These are phyloP conservation scores for Cytospora mali DNA, from an alignment of 2,329 filamentous ascomycete species.

Conservation along the genomic window DNA sequence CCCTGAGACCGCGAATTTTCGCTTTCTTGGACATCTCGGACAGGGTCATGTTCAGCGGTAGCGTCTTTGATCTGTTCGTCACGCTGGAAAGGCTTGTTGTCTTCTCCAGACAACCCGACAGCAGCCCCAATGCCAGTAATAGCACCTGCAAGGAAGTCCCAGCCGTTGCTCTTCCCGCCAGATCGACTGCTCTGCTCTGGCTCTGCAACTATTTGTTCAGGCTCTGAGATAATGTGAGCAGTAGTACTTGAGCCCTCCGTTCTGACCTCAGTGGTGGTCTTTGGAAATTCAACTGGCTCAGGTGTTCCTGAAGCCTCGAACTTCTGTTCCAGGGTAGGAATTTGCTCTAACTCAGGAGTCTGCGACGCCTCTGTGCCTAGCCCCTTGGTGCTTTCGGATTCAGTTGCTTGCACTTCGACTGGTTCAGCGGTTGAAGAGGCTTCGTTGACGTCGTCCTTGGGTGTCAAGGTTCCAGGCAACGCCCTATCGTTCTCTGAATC, in stretches of 20 bases:
- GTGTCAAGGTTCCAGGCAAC: not conserved
- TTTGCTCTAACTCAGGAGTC: not conserved
- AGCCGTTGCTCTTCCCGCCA: constrained; percentile 14
- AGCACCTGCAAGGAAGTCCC: constrained; percentile 17
- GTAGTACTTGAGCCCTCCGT: not conserved
- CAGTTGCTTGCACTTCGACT: not conserved
- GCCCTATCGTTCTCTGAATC: not conserved
- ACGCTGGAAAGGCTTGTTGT: not conserved
- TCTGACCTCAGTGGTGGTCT: not conserved
- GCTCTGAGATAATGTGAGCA: not conserved
- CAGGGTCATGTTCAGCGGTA: not conserved
- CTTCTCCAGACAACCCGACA: not conserved
- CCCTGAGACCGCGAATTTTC: not conserved
- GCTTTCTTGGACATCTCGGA: not conserved
- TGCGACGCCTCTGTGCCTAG: too few relatives aligned
- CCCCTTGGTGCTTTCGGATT: not conserved
- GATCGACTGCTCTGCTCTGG: not conserved
- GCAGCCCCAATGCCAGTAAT: constrained; percentile 10
- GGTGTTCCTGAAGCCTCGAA: not conserved
- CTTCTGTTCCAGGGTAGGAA: not conserved
- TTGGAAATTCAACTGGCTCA: not conserved
- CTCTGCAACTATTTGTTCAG: not conserved
- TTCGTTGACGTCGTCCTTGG: not conserved
- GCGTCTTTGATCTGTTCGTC: not conserved
- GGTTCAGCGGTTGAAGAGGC: not conserved